These are phyloP conservation scores for Fusarium citri DNA, from an alignment of 2,329 filamentous ascomycete species.

Conservation along the genomic window DNA sequence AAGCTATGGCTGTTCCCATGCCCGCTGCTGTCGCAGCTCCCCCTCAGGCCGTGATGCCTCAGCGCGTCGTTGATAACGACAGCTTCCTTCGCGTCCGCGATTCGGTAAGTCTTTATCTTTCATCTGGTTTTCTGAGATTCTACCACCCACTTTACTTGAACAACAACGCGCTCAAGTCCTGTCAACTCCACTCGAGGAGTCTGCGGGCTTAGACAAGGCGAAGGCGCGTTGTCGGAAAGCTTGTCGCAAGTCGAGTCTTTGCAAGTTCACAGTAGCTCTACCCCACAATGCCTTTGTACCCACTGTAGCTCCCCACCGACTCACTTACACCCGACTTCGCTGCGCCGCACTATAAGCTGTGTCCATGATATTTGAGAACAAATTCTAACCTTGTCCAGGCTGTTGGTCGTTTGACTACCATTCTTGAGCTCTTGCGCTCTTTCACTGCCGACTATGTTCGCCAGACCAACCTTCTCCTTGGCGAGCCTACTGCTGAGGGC, in stretches of 20 bases:
- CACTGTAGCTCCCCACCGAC: slow-evolving; percentile 27
- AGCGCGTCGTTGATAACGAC: slow-evolving; percentile 71
- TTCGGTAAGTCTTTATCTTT: slow-evolving; percentile 70
- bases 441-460: slow-evolving; percentile 87
- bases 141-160: not conserved
- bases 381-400: slow-evolving; percentile 57
- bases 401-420: slow-evolving; percentile 74
- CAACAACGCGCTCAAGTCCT: not conserved
- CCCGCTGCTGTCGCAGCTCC: slow-evolving; percentile 35
- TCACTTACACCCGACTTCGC: slow-evolving; percentile 16
- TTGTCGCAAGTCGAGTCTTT: slow-evolving; percentile 28
- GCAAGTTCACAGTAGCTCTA: slow-evolving; percentile 36
- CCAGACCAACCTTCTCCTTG: slow-evolving; percentile 86
- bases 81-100: slow-evolving; percentile 85
- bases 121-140: slow-evolving; percentile 7
- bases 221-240: slow-evolving; percentile 27
- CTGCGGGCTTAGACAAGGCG: not conserved
- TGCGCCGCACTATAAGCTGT: not conserved
- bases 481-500: slow-evolving; percentile 67
- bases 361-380: not conserved
- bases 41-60: slow-evolving; percentile 38
- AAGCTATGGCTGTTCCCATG: slow-evolving; percentile 55
- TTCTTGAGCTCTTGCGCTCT: slow-evolving; percentile 82
- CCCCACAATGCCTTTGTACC: slow-evolving; percentile 24
- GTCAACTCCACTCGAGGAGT: not conserved